These are phyloP conservation scores for Myxozyma neglecta DNA, from an alignment of 805 yeast genomes.

Conservation along the genomic window DNA sequence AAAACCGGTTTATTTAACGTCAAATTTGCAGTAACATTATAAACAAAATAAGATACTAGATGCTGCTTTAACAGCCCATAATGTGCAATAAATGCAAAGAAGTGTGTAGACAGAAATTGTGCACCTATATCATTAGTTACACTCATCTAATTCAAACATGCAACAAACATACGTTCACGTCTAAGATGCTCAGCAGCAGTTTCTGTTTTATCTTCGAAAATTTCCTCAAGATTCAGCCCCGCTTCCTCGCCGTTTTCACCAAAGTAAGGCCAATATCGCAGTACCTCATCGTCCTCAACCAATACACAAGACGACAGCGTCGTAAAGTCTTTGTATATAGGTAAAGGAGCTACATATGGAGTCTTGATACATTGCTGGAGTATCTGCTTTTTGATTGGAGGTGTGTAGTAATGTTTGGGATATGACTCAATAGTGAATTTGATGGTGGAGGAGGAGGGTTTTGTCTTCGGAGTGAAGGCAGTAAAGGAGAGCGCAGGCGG, in stretches of 20 bases:
- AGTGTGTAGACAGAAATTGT: constrained; percentile 14
- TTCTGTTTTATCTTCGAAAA: constrained; percentile 28
- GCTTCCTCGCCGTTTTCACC: constrained; percentile 31
- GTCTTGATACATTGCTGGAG: background rate
- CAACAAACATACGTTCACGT: constrained; percentile 14
- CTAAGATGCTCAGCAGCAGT: constrained; percentile 15
- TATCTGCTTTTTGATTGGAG: constrained; percentile 11
- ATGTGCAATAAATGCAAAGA: constrained; percentile 13
- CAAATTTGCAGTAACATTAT: constrained; percentile 1
- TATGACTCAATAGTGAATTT: constrained; percentile 15
- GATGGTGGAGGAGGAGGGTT: background rate
- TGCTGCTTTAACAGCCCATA: constrained; percentile 16
- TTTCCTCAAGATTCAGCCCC: constrained; percentile 25
- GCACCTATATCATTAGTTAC: constrained; percentile 10
- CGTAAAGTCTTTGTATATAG: constrained; percentile 27
- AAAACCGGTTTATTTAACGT: constrained; percentile 1
- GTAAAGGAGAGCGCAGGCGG: background rate
- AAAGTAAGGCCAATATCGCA: constrained; percentile 28
- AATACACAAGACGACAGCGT: constrained; percentile 19
- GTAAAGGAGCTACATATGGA: constrained; percentile 14
- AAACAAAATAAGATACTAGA: constrained; percentile 14
- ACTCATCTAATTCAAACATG: background rate
- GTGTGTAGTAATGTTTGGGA: constrained; percentile 4
- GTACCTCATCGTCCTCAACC: constrained; percentile 27
- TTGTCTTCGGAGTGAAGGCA: background rate